These are phyloP conservation scores for Eucalyptus erythrocorys DNA, from an alignment of 345 rosid species.

Conservation along the genomic window DNA sequence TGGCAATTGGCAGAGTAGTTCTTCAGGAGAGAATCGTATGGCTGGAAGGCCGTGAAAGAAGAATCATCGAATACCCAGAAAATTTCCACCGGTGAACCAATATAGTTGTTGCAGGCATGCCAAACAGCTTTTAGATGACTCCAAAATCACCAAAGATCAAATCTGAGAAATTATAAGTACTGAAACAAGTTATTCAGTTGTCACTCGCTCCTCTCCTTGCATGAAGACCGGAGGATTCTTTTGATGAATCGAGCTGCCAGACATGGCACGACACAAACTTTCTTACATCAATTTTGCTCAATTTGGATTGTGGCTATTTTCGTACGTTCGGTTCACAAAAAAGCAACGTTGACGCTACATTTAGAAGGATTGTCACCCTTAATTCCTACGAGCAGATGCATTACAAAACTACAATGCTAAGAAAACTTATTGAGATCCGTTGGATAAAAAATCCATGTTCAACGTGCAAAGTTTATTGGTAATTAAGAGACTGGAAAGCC, in stretches of 20 bases:
- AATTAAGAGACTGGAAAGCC: background rate
- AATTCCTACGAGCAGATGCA: background rate
- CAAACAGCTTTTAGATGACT: background rate
- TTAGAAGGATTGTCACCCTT: background rate
- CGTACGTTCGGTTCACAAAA: background rate
- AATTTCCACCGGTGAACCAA: background rate
- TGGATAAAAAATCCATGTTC: background rate
- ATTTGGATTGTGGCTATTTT: background rate
- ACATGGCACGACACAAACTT: background rate
- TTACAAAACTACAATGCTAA: background rate
- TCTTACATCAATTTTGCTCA: background rate
- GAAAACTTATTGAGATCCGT: background rate
- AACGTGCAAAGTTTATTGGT: background rate
- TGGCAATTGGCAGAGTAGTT: background rate
- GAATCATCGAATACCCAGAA: background rate
- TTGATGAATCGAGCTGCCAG: background rate
- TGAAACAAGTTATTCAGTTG: background rate
- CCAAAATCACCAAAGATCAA: background rate
- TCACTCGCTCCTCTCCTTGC: background rate
- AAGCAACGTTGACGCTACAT: background rate
- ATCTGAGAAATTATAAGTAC: background rate
- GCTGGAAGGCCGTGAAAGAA: background rate
- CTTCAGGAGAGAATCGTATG: background rate
- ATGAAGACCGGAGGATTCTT: background rate
- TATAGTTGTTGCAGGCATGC: background rate